Percentiles rank a stretch among this genome's conserved stretches.
phyloP scores from a whole-genome alignment of 192 early-diverging fungal species.

The Dimargaris cristalligena region DNA sequence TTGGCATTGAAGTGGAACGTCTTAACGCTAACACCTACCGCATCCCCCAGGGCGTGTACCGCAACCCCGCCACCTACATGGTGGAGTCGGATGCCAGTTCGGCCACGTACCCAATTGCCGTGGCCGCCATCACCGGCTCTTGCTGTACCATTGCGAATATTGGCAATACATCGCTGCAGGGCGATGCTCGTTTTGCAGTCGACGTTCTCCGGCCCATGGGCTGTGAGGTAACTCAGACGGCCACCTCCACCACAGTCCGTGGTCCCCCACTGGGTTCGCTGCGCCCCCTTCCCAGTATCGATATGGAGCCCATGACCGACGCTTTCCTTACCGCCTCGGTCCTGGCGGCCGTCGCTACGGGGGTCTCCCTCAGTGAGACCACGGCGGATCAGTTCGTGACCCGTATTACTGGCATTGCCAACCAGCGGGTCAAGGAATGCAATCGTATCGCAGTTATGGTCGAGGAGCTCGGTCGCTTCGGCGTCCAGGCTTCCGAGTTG shows the following conservation, averaged over 20 bases:
- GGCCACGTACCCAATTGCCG: conserved; percentile 92
- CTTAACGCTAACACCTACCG: conserved; percentile 62
- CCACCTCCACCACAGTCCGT: conserved; percentile 69
- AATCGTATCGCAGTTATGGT: conserved; percentile 95
- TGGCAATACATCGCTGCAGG: conserved; percentile 80
- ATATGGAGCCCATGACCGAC: conserved; percentile 99
- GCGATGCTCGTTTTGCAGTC: conserved; percentile 78
- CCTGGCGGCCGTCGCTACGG: conserved; percentile 72
- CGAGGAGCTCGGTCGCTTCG: conserved; percentile 79
- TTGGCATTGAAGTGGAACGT: conserved; percentile 67
- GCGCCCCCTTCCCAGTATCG: conserved; percentile 52
- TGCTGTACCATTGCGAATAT: conserved; percentile 82
- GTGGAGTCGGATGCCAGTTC: conserved; percentile 95
- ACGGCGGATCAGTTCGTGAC: conserved; percentile 27
- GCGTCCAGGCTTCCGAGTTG: conserved; percentile 60
- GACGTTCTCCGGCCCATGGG: conserved; percentile 88
- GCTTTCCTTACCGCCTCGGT: conserved; percentile 93
- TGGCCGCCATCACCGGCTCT: conserved; percentile 87
- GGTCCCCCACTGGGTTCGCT: conserved; percentile 64
- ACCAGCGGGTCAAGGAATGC: conserved; percentile 97
- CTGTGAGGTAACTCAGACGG: conserved; percentile 77
- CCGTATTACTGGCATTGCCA: conserved; percentile 85
- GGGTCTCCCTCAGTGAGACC: background rate
- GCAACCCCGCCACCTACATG: conserved; percentile 65
- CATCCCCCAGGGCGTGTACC: conserved; percentile 62